A percentile compares a stretch with the other conserved stretches of the same genome.
Conservation (phyloP, 306 rosid genomes). For the Senna siamea region DNA sequence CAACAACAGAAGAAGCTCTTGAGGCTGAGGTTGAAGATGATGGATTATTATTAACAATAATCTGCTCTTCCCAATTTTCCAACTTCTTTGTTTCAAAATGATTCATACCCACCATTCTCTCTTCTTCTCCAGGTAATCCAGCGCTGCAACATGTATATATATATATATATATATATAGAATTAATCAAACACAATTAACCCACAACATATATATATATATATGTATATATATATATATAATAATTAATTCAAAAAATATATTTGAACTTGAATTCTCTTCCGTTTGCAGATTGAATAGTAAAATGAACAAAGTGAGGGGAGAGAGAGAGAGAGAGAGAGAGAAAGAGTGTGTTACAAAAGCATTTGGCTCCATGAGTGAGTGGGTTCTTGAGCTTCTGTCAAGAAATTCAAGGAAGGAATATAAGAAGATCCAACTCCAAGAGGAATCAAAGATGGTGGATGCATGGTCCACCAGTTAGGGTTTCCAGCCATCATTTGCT, state of each 20-base stretch:
- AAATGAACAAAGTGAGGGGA: background rate
- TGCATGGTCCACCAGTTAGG: slow-evolving; percentile 92
- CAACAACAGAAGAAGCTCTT: slow-evolving; percentile 42
- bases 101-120: slow-evolving; percentile 47
- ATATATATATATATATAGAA: background rate
- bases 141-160: slow-evolving; percentile 46
- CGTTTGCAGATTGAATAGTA: too few relatives aligned
- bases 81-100: slow-evolving; percentile 53
- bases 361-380: slow-evolving; percentile 72
- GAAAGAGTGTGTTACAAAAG: slow-evolving; percentile 49
- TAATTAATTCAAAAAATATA: too few relatives aligned
- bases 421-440: slow-evolving; percentile 61
- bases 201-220: background rate
- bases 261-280: too few relatives aligned
- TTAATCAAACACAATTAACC: slow-evolving; percentile 4
- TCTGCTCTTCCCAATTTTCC: slow-evolving; percentile 61
- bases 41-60: slow-evolving; percentile 35
- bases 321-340: slow-evolving; percentile 22
- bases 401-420: slow-evolving; percentile 54
- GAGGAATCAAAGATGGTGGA: slow-evolving; percentile 76
- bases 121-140: slow-evolving; percentile 66
- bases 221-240: too few relatives aligned
- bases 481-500: slow-evolving; percentile 91
- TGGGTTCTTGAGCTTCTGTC: slow-evolving; percentile 50
- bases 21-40: slow-evolving; percentile 21